Base-by-base conservation (phyloP, 73 alveolate genomes). In the Loxodes magnus region DNA sequence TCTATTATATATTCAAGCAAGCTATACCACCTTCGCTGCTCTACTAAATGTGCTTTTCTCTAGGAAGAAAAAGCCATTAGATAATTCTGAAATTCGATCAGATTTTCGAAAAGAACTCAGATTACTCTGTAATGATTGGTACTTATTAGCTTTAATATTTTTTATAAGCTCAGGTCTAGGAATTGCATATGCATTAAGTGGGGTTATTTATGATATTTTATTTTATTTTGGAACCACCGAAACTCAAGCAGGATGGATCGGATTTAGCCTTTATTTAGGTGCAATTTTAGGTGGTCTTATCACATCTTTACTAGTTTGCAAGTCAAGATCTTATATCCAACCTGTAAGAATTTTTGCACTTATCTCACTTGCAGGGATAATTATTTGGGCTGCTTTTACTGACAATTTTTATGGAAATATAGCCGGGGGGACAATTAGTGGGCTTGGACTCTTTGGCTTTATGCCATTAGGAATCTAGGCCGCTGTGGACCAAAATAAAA, bases 401-500 rank as follows among this genome's bases (percentile, higher is more conserved):
- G 53, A n/a, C 0, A 16, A 15, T 2, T 39, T 12, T 39, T 33
- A 12, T 12, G 14, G 14, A 6, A 9, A 9, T 0, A 0, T 12
- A 12, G 19, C n/a, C 15, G 53, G 35, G 9, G 20, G 35, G 14
- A 29, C 53, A 6, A 15, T 44, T 44, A 4, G 4, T 19, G 58
- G 58, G 52, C 4, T 17, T 4, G 51, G 5, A 5, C 50, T 46
- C 9, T n/a, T 46, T 0, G 59, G 59, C 17, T 10, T 5, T 21
- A 5, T 46, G 60, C 58, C 58, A 7, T 44, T 44, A 19, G 58
- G 51, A 21, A 44, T 44, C 4, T 4, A 17, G 5, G 51, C n/a
- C 12, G 49, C 15, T 44, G 51, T 44, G 9, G 51, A 5, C 9
- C 52, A 44, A 4, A 14, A 14, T 7, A 44, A 7, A 19, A 15